Conservation (phyloP, 768 basidiomycete species). For the Suillus fuscotomentosus region DNA sequence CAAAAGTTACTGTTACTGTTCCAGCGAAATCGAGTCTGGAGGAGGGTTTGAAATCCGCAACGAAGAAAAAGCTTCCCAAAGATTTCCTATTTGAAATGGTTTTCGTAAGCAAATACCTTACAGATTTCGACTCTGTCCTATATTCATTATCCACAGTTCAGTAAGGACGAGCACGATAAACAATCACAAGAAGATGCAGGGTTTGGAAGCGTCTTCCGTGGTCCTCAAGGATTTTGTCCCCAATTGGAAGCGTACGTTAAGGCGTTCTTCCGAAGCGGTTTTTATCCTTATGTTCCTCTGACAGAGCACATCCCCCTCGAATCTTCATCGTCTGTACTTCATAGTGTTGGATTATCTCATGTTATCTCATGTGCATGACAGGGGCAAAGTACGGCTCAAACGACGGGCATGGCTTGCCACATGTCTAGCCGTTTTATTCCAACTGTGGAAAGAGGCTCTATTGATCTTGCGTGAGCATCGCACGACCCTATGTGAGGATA, state of each 20-base stretch:
- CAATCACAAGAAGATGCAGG: slow-evolving; percentile 62
- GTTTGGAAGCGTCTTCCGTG: slow-evolving; percentile 67
- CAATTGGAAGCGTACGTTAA: slow-evolving; percentile 68
- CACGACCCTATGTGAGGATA: not conserved
- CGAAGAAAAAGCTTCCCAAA: slow-evolving; percentile 85
- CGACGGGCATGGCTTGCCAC: slow-evolving; percentile 69
- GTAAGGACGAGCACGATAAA: slow-evolving; percentile 70
- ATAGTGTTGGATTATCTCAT: not conserved
- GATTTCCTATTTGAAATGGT: slow-evolving; percentile 75
- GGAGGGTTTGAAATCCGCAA: slow-evolving; percentile 74
- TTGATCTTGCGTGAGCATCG: slow-evolving; percentile 69
- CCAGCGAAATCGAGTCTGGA: slow-evolving; percentile 56
- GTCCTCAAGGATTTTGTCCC: slow-evolving; percentile 66
- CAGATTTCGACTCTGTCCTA: not conserved
- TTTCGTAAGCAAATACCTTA: slow-evolving; percentile 49
- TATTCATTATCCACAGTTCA: slow-evolving; percentile 45
- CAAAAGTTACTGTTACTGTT: slow-evolving; percentile 52
- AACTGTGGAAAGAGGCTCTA: slow-evolving; percentile 89
- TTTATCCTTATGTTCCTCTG: slow-evolving; percentile 25
- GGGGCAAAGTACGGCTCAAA: slow-evolving; percentile 91
- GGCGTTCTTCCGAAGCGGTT: not conserved
- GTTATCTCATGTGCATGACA: slow-evolving; percentile 22
- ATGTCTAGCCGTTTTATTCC: slow-evolving; percentile 83
- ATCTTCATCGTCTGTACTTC: slow-evolving; percentile 65
- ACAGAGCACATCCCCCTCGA: slow-evolving; percentile 50